Base-by-base conservation (phyloP, 768 basidiomycete genomes). In the Termitomyces sp. region DNA sequence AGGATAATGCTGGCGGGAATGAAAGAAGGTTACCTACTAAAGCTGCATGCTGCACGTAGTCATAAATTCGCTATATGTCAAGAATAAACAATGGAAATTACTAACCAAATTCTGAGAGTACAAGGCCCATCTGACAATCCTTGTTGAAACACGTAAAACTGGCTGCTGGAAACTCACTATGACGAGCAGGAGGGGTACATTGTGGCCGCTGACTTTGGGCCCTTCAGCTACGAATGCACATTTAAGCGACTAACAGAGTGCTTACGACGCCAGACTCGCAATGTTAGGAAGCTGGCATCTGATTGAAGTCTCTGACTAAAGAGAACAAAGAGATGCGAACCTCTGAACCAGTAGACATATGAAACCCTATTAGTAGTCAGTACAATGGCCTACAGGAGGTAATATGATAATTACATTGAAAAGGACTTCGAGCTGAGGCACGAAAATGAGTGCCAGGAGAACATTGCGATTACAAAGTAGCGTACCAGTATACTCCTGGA, bases 261-360 rank as follows among this genome's bases (percentile, higher is more conserved):
- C 78, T 62, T 64, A 81, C 80, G 67, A 55, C 71, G 71, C 75
- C 75, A 79, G 13, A 78, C 75, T 24, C 76, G 70, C 62, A 78
- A 59, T 34, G 76, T 69, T 58, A 80, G 61, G 50, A 77, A 80
- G n/a, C 76, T 79, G 57, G 12, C 53, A 34, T 26, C 44, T 18
- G 31, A 50, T 55, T 31, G 54, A 57, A 36, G 9, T 33, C 34
- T 47, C 51, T 22, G 8, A 44, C 8, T 22, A 47, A 12, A 48
- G 39, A 42, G 24, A 2, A 20, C 9, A 15, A 16, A 33, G 15
- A 49, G 36, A 56, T 42, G 52, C 70, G 20, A 58, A 81, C 81
- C 75, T 72, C 75, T 83, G 82, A 4, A 83, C 83, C 18, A 84
- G 66, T n/a, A 83, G 65, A 4, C 81, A 81, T 47, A 81, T 80